Percentiles rank a stretch among this genome's conserved stretches.
phyloP scores from a whole-genome alignment of 2,329 filamentous ascomycete species.

The Pseudopyricularia cyperi region DNA sequence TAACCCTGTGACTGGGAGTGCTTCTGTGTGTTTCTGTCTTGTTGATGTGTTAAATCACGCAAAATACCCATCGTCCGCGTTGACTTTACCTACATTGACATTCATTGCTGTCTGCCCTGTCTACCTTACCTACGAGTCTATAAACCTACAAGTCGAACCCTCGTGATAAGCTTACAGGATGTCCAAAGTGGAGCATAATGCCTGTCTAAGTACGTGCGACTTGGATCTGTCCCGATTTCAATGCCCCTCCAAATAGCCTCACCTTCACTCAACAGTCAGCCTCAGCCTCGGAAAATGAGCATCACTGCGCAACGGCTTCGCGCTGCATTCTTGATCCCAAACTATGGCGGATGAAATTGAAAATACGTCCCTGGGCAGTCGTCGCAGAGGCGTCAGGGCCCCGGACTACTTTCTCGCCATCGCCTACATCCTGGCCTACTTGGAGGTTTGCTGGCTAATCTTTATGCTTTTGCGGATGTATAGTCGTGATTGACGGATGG shows the following conservation, averaged over 20 bases:
- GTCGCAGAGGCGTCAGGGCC: constrained; percentile 6
- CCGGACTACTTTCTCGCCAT: constrained; percentile 27
- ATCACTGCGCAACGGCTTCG: background rate
- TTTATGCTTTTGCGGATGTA: constrained; percentile 35
- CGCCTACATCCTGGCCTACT: constrained; percentile 40
- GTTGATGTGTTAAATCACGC: background rate
- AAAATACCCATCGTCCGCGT: background rate
- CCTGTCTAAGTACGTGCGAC: constrained; percentile 45
- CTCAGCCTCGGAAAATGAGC: background rate
- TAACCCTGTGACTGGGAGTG: background rate
- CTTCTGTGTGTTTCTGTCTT: background rate
- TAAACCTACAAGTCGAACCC: constrained; percentile 2
- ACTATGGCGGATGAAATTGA: background rate
- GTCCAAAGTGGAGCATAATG: constrained; percentile 45
- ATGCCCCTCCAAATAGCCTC: constrained; percentile 11
- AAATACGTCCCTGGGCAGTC: background rate
- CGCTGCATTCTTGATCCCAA: background rate
- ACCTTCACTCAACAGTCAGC: background rate
- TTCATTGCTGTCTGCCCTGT: background rate
- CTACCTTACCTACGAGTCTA: background rate
- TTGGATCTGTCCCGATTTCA: background rate
- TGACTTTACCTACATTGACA: background rate
- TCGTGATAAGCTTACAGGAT: constrained; percentile 19
- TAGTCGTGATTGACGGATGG: constrained; percentile 99
- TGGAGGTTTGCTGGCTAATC: constrained; percentile 48